Evolutionary conservation across 306 rosid species (phyloP).

Genomic region (Prunus davidiana): DNA sequence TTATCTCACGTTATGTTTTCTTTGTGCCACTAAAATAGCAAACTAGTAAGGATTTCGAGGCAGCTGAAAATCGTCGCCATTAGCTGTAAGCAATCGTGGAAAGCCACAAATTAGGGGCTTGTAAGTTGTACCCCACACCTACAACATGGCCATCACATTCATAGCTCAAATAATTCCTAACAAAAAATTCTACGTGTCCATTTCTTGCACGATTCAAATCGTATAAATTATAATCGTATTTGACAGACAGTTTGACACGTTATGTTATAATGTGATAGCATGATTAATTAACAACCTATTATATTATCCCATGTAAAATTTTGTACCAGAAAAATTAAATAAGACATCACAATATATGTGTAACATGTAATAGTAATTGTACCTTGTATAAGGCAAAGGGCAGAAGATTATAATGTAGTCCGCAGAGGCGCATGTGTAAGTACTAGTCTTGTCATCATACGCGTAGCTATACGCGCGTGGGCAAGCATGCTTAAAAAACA

Average conservation of each 20-base stretch:
- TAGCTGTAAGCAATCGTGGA: conserved; percentile 2
- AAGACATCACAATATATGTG: neutral
- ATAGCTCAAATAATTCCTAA: neutral
- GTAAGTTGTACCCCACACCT: neutral
- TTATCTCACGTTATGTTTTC: neutral
- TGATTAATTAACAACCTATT: neutral
- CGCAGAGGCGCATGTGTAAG: conserved; percentile 81
- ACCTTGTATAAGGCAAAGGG: conserved; percentile 88
- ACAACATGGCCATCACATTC: neutral
- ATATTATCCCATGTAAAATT: too few relatives aligned
- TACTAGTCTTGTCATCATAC: conserved; percentile 90
- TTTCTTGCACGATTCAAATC: neutral
- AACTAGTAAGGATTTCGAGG: neutral
- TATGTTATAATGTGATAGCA: neutral
- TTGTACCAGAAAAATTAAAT: too few relatives aligned
- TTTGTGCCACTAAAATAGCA: neutral
- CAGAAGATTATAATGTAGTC: conserved; percentile 76
- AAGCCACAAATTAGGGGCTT: neutral
- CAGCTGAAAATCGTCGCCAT: neutral
- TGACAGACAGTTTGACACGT: neutral
- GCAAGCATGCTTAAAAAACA: conserved; percentile 71
- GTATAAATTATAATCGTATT: too few relatives aligned
- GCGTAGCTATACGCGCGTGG: conserved; percentile 99
- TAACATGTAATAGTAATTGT: neutral
- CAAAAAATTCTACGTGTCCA: neutral